Conservation (phyloP, 2,329 filamentous ascomycete species). For the Colletotrichum sp. region DNA sequence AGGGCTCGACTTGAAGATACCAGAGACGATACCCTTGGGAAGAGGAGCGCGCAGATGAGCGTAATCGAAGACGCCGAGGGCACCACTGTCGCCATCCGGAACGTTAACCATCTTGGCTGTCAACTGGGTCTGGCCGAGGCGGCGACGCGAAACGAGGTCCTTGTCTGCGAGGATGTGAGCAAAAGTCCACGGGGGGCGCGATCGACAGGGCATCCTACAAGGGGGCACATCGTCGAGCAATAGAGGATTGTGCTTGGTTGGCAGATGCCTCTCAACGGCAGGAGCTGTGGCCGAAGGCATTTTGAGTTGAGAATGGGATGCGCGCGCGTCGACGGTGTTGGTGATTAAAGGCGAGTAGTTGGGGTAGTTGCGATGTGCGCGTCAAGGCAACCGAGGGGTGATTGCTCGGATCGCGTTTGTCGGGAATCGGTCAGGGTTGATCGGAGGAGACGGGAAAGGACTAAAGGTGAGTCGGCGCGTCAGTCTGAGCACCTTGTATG, state of each 20-base stretch:
- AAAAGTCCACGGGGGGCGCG: constrained; percentile 21
- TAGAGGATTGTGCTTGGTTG: constrained; percentile 68
- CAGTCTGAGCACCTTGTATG: background rate
- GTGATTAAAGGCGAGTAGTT: background rate
- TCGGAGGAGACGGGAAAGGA: background rate
- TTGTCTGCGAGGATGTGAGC: constrained; percentile 54
- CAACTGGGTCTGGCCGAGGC: constrained; percentile 91
- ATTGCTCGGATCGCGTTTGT: background rate
- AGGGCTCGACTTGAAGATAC: constrained; percentile 89
- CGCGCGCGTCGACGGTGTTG: background rate
- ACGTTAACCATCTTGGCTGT: constrained; percentile 79
- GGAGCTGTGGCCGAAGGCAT: constrained; percentile 39
- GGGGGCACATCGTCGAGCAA: constrained; percentile 68
- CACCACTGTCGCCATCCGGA: constrained; percentile 75
- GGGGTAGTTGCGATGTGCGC: background rate
- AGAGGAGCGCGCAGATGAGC: constrained; percentile 92
- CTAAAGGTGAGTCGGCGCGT: constrained; percentile 7
- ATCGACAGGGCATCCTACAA: constrained; percentile 51
- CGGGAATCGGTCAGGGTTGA: background rate
- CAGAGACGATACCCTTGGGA: constrained; percentile 88
- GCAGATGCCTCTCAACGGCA: constrained; percentile 52
- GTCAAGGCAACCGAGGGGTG: background rate
- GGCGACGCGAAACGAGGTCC: constrained; percentile 81
- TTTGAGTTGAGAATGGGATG: background rate
- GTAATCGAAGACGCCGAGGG: constrained; percentile 90